phyloP scores from a whole-genome alignment of 2,329 filamentous ascomycete species.

The Penicillium sp. region DNA sequence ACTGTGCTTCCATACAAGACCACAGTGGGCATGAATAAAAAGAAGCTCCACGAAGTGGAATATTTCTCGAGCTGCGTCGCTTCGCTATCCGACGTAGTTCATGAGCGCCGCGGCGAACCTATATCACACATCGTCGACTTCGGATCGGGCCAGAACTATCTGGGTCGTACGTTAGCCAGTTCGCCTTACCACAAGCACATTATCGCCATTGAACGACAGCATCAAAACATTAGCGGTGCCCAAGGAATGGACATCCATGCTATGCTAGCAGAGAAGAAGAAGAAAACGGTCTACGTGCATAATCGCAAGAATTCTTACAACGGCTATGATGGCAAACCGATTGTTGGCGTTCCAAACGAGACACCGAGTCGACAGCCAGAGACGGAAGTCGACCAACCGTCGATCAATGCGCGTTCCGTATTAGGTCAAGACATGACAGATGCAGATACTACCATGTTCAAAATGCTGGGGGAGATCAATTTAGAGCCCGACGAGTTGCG shows the following conservation, averaged over 20 bases:
- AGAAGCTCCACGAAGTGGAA: constrained; percentile 92
- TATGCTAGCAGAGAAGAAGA: constrained; percentile 71
- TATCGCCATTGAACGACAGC: constrained; percentile 85
- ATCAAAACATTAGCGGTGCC: constrained; percentile 84
- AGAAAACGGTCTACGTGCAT: no score
- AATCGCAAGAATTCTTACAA: constrained; percentile 59
- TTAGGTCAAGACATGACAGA: no score
- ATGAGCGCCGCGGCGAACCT: constrained; percentile 46
- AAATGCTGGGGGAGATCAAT: constrained; percentile 40
- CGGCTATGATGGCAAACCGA: no score
- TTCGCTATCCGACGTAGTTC: constrained; percentile 63
- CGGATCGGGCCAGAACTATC: constrained; percentile 94
- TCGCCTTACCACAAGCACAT: constrained; percentile 84
- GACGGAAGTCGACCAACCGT: no score
- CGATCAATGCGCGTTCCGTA: no score
- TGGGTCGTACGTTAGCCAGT: constrained; percentile 83
- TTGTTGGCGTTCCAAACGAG: no score
- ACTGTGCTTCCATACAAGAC: no score
- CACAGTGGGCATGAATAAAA: constrained; percentile 97
- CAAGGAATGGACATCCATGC: constrained; percentile 83
- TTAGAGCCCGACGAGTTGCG: constrained; percentile 35
- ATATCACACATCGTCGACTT: constrained; percentile 94
- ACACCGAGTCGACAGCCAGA: no score
- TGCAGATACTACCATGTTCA: no score
- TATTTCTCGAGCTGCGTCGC: constrained; percentile 86